Evolutionary conservation across 1,284 basidiomycete genomes (phyloP).

Genomic region (Thelephora terrestris): DNA sequence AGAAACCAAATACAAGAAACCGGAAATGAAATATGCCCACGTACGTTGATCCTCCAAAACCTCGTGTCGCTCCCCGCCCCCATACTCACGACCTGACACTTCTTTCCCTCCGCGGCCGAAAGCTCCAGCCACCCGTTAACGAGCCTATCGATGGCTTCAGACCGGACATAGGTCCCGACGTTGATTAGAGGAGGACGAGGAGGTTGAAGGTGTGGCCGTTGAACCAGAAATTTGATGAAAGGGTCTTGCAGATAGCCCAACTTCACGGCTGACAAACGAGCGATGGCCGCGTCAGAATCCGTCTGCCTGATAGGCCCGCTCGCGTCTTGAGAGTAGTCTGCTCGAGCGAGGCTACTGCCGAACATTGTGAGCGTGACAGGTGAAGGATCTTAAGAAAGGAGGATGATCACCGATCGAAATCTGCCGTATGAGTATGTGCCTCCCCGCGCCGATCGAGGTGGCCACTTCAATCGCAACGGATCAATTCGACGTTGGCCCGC

Average conservation of each 20-base stretch:
- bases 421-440: too few species aligned
- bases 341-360: too few species aligned
- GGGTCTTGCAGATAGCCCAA: slow-evolving; percentile 72
- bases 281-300: slow-evolving; percentile 64
- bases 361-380: too few species aligned
- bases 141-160: slow-evolving; percentile 71
- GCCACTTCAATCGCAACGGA: too few species aligned
- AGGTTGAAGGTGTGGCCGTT: slow-evolving; percentile 52
- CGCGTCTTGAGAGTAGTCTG: slow-evolving; percentile 16
- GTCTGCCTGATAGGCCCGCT: slow-evolving; percentile 63
- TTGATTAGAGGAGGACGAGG: slow-evolving; percentile 84
- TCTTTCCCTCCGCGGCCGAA: slow-evolving; percentile 27
- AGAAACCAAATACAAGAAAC: not conserved
- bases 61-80: slow-evolving; percentile 91
- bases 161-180: slow-evolving; percentile 86
- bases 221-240: slow-evolving; percentile 54
- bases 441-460: too few species aligned
- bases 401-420: too few species aligned
- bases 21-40: slow-evolving; percentile 20
- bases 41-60: slow-evolving; percentile 83
- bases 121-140: slow-evolving; percentile 61
- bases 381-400: too few species aligned
- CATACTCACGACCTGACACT: slow-evolving; percentile 78
- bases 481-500: too few species aligned
- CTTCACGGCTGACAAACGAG: slow-evolving; percentile 72